Conservation (phyloP, 805 yeast genomes). For the Cyberlindnera maritima region DNA sequence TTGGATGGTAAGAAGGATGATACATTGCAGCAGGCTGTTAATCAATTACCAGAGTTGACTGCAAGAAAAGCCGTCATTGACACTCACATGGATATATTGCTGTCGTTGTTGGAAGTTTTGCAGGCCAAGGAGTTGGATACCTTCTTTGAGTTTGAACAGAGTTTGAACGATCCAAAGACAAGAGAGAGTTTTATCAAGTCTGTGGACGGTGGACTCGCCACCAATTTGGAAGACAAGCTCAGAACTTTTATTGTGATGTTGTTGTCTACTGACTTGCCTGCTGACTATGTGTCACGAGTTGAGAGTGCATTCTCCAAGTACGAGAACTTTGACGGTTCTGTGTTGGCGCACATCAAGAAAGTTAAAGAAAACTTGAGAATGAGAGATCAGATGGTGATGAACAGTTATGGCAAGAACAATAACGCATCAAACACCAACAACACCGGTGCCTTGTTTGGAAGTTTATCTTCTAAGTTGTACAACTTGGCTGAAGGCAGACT, state of each 20-base stretch:
- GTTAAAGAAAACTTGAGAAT: constrained; percentile 74
- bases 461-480: constrained; percentile 71
- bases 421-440: constrained; percentile 25
- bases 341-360: constrained; percentile 73
- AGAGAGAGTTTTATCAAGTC: constrained; percentile 59
- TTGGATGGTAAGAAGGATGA: constrained; percentile 58
- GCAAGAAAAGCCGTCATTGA: constrained; percentile 85
- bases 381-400: constrained; percentile 36
- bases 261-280: constrained; percentile 48
- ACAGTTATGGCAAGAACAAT: constrained; percentile 32
- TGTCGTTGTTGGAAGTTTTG: constrained; percentile 75
- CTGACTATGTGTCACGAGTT: constrained; percentile 54
- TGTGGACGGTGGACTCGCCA: constrained; percentile 45
- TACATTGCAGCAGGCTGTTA: constrained; percentile 77
- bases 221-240: constrained; percentile 77
- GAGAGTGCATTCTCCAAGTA: constrained; percentile 56
- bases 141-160: constrained; percentile 92
- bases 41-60: constrained; percentile 88
- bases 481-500: constrained; percentile 79
- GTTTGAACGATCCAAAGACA: constrained; percentile 53
- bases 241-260: constrained; percentile 84
- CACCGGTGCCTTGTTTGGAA: constrained; percentile 61
- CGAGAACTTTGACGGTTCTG: constrained; percentile 57
- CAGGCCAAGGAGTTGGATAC: constrained; percentile 87
- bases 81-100: constrained; percentile 94